These are phyloP conservation scores for Paxillus involutus DNA, from an alignment of 768 basidiomycete species.

Conservation along the genomic window DNA sequence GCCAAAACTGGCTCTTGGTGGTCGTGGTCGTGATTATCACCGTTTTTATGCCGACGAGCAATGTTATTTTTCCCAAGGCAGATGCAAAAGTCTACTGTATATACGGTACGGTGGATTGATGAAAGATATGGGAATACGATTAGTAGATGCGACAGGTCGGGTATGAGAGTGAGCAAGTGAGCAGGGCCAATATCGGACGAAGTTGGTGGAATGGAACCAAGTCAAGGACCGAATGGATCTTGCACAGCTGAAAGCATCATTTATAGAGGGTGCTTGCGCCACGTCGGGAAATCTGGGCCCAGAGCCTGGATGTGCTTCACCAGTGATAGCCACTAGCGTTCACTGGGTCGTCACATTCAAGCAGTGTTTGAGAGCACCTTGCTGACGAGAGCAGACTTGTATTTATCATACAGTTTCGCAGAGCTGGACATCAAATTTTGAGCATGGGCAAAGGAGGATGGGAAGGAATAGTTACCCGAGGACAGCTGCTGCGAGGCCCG, in stretches of 20 bases:
- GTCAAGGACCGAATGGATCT: neutral
- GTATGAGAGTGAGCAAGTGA: neutral
- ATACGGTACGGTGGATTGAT: neutral
- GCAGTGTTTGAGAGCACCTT: constrained; percentile 23
- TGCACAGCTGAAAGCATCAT: neutral
- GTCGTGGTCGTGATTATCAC: constrained; percentile 5
- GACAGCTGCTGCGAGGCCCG: constrained; percentile 68
- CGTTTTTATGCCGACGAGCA: neutral
- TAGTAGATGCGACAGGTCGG: neutral
- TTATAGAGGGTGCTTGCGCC: neutral
- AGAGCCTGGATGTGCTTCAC: neutral
- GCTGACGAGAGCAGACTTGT: constrained; percentile 63
- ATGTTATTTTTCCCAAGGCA: neutral
- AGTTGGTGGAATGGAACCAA: neutral
- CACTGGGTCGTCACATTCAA: constrained; percentile 10
- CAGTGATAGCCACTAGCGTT: neutral
- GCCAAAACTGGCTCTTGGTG: constrained; percentile 22
- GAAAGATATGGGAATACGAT: neutral
- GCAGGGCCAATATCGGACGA: neutral
- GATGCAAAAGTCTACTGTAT: constrained; percentile 13
- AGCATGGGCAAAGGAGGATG: neutral
- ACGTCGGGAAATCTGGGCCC: neutral
- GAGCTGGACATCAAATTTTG: constrained; percentile 44
- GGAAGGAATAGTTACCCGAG: constrained; percentile 55
- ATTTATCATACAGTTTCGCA: constrained; percentile 73